Percentiles rank a stretch among this genome's conserved stretches.
Conservation (phyloP, 2,329 filamentous ascomycete species). For the Aureobasidium namibiae region DNA sequence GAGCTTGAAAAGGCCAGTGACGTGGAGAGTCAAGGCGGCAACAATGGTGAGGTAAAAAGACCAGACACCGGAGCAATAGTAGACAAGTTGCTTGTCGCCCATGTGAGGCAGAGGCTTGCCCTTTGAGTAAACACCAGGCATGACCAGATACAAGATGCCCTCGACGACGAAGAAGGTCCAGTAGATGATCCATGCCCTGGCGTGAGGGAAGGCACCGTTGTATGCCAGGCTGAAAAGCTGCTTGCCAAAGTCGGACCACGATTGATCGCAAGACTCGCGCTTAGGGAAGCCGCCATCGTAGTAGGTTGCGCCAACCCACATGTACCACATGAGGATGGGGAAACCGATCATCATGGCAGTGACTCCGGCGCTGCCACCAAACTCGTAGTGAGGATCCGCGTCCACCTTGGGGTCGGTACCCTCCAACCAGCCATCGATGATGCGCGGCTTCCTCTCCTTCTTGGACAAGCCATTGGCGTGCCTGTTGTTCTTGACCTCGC, state of each 20-base stretch:
- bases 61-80: conserved; percentile 80
- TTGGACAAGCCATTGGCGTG: conserved; percentile 29
- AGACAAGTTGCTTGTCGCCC: conserved; percentile 71
- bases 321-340: conserved; percentile 87
- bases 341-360: conserved; percentile 76
- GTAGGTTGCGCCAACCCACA: conserved; percentile 88
- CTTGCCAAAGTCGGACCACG: conserved; percentile 73
- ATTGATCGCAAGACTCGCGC: conserved; percentile 60
- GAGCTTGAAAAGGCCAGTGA: conserved; percentile 69
- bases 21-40: conserved; percentile 59
- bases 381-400: conserved; percentile 55
- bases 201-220: conserved; percentile 68
- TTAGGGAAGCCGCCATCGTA: conserved; percentile 73
- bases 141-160: conserved; percentile 65
- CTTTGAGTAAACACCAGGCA: conserved; percentile 74
- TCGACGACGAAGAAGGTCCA: conserved; percentile 83
- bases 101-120: conserved; percentile 75
- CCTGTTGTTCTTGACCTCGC: conserved; percentile 16
- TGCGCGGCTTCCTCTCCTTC: conserved; percentile 18
- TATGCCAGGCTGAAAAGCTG: conserved; percentile 58
- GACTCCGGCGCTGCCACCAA: conserved; percentile 73
- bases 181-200: conserved; percentile 79
- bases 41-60: conserved; percentile 76
- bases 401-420: conserved; percentile 34
- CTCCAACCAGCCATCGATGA: conserved; percentile 31